Percentiles rank a stretch among this genome's conserved stretches.
These are phyloP conservation scores for Endothia cerciana DNA, from an alignment of 2,329 filamentous ascomycete genomes.

Conservation along the genomic window DNA sequence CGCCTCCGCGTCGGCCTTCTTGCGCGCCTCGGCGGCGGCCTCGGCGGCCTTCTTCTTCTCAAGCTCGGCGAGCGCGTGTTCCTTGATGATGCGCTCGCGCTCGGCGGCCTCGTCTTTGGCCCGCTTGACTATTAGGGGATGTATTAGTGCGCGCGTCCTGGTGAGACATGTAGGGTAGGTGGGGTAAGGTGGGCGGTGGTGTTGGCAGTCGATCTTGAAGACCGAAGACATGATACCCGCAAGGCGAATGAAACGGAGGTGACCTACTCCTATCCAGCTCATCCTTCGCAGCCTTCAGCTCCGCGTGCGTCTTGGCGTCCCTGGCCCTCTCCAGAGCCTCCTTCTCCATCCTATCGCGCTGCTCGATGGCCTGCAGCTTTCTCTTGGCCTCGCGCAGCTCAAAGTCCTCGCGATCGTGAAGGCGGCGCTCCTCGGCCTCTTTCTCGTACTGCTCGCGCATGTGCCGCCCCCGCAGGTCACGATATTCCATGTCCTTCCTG, in stretches of 20 bases:
- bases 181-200: not conserved
- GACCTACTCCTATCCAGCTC: conserved; percentile 48
- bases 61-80: conserved; percentile 54
- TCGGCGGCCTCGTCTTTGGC: conserved; percentile 52
- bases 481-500: conserved; percentile 44
- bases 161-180: not conserved
- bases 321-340: conserved; percentile 43
- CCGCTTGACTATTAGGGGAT: conserved; percentile 39
- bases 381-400: conserved; percentile 44
- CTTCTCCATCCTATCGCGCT: conserved; percentile 40
- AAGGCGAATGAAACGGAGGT: not conserved
- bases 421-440: conserved; percentile 32
- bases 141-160: not conserved
- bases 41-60: conserved; percentile 49
- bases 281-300: conserved; percentile 53
- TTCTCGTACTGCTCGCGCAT: conserved; percentile 28
- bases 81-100: conserved; percentile 55
- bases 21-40: conserved; percentile 48
- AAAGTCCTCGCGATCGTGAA: conserved; percentile 37
- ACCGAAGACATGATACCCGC: too few species aligned
- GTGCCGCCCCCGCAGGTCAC: conserved; percentile 32
- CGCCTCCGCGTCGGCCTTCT: conserved; percentile 54
- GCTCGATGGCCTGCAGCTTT: conserved; percentile 45
- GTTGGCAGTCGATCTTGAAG: not conserved
- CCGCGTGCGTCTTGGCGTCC: conserved; percentile 50